Percentiles rank a stretch among this genome's conserved stretches.
Evolutionary conservation across 495 filamentous ascomycete species (phyloP).

Genomic region (Penicillium desertorum): DNA sequence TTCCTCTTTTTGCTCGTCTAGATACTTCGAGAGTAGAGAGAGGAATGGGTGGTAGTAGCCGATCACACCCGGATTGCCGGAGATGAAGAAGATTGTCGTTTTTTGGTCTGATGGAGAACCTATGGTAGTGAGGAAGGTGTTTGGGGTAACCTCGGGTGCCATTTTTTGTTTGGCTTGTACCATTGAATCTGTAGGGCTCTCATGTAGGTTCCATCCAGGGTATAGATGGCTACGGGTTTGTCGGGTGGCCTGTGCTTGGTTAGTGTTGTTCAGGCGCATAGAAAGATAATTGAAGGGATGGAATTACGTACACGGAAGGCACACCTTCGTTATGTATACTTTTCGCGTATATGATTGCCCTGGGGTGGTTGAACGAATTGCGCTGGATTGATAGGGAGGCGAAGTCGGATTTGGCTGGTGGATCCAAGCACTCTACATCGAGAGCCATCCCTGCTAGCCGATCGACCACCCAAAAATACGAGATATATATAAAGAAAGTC

Average conservation of each 20-base stretch:
- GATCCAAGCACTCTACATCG: neutral
- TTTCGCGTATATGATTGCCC: neutral
- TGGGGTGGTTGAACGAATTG: neutral
- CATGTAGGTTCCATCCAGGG: neutral
- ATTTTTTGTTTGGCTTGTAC: constrained; percentile 7
- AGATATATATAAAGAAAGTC: neutral
- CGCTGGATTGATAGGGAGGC: neutral
- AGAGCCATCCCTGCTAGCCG: neutral
- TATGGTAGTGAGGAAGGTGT: constrained; percentile 36
- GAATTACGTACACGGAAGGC: too few relatives aligned
- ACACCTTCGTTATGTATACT: neutral
- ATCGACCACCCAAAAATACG: neutral
- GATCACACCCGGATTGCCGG: constrained; percentile 86
- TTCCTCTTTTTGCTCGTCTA: constrained; percentile 2
- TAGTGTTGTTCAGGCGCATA: neutral
- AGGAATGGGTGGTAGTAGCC: constrained; percentile 77
- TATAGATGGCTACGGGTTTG: neutral
- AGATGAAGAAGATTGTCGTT: constrained; percentile 63
- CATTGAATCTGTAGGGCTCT: neutral
- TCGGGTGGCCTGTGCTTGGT: neutral
- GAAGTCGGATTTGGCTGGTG: constrained; percentile 3
- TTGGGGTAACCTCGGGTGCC: constrained; percentile 31
- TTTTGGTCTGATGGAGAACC: constrained; percentile 12
- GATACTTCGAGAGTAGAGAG: constrained; percentile 43
- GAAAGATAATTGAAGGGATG: too few relatives aligned